These are phyloP conservation scores for Chlorella vulgaris DNA, from an alignment of 139 green algal genomes.

Conservation along the genomic window DNA sequence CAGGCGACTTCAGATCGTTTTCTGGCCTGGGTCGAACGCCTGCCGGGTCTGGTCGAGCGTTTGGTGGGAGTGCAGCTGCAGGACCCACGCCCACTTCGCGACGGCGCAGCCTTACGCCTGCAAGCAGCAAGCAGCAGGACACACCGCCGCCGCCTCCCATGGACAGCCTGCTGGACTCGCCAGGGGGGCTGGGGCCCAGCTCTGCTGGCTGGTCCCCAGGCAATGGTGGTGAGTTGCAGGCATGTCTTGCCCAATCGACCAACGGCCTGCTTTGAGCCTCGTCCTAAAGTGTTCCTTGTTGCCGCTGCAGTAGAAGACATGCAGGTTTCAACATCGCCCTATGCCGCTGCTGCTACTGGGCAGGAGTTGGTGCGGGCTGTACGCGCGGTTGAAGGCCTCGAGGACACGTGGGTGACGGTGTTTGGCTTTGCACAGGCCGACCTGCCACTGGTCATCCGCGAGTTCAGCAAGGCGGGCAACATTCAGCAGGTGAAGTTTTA, in stretches of 20 bases:
- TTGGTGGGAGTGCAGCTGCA: not conserved
- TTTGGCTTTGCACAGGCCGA: constrained; percentile 53
- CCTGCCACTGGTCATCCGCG: constrained; percentile 38
- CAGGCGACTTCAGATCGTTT: constrained; percentile 10
- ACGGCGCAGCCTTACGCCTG: constrained; percentile 52
- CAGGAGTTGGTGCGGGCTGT: constrained; percentile 7
- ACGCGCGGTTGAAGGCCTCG: constrained; percentile 16
- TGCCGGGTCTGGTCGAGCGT: not conserved
- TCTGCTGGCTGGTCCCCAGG: not conserved
- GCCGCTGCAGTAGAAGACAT: constrained; percentile 38
- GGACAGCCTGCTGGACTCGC: constrained; percentile 42
- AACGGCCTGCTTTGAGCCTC: too few relatives aligned
- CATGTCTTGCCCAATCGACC: too few relatives aligned
- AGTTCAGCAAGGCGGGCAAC: constrained; percentile 60
- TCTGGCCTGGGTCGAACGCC: constrained; percentile 15
- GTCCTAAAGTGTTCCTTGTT: too few relatives aligned
- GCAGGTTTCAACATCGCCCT: constrained; percentile 25
- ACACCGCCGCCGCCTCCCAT: constrained; percentile 46
- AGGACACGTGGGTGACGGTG: constrained; percentile 58
- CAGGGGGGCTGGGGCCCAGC: not conserved
- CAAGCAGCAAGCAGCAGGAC: constrained; percentile 43
- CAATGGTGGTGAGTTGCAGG: constrained; percentile 15
- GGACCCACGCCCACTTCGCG: constrained; percentile 41
- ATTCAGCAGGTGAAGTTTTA: constrained; percentile 21
- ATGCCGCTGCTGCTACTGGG: not conserved